Evolutionary conservation across 352 stramenopile species (phyloP).

Genomic region (Thalassiosira exigua): DNA sequence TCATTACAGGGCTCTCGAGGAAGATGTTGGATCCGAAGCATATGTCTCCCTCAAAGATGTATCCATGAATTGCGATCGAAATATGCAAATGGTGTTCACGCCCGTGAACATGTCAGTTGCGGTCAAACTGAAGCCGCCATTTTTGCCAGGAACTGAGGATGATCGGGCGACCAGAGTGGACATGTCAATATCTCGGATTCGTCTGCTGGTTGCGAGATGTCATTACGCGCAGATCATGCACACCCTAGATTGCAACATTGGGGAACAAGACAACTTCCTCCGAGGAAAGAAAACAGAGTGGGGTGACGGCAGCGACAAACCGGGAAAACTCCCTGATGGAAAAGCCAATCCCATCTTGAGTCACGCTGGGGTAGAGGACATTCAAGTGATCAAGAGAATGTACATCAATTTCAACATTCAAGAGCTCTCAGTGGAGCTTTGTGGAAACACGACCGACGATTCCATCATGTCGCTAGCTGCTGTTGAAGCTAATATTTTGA

Average conservation of each 20-base stretch:
- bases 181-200: slow-evolving; percentile 71
- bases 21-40: slow-evolving; percentile 64
- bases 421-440: slow-evolving; percentile 73
- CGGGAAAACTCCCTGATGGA: slow-evolving; percentile 9
- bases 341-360: slow-evolving; percentile 61
- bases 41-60: slow-evolving; percentile 73
- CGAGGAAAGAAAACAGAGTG: slow-evolving; percentile 34
- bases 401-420: slow-evolving; percentile 79
- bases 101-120: slow-evolving; percentile 73
- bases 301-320: slow-evolving; percentile 14
- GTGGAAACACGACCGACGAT: slow-evolving; percentile 55
- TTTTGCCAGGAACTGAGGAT: slow-evolving; percentile 65
- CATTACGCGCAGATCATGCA: slow-evolving; percentile 83
- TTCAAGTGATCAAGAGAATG: slow-evolving; percentile 71
- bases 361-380: slow-evolving; percentile 77
- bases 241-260: slow-evolving; percentile 80
- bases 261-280: slow-evolving; percentile 66
- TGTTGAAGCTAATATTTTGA: slow-evolving; percentile 66
- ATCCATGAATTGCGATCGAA: slow-evolving; percentile 59
- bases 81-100: slow-evolving; percentile 64
- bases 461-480: slow-evolving; percentile 76
- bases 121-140: slow-evolving; percentile 66
- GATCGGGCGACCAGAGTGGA: slow-evolving; percentile 79
- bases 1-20: slow-evolving; percentile 69
- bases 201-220: slow-evolving; percentile 66